Evolutionary conservation across 495 filamentous ascomycete genomes (phyloP).

Genomic region (Polyplosphaeria fusca): DNA sequence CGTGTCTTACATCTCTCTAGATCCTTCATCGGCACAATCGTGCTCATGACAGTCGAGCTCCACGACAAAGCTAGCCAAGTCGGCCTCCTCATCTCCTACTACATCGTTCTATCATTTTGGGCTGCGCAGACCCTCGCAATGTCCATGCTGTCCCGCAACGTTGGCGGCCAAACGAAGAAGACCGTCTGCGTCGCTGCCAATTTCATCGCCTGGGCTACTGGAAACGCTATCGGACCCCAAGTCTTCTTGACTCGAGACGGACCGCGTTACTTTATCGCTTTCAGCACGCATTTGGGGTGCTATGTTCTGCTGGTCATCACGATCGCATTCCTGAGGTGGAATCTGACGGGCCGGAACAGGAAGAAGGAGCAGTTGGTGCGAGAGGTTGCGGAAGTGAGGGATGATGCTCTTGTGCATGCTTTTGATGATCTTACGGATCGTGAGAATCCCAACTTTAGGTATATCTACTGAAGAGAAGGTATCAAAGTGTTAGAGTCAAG

Average conservation of each 20-base stretch:
- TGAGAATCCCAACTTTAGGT: slow-evolving; percentile 55
- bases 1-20: slow-evolving; percentile 27
- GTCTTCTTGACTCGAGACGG: slow-evolving; percentile 52
- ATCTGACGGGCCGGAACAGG: slow-evolving; percentile 48
- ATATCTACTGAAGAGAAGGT: slow-evolving; percentile 43
- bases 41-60: slow-evolving; percentile 52
- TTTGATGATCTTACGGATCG: slow-evolving; percentile 62
- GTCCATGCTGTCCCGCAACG: slow-evolving; percentile 56
- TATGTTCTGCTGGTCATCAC: slow-evolving; percentile 50
- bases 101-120: slow-evolving; percentile 58
- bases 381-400: slow-evolving; percentile 45
- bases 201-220: slow-evolving; percentile 47
- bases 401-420: slow-evolving; percentile 48
- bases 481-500: too few species aligned
- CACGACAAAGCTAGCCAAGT: slow-evolving; percentile 46
- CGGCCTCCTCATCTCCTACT: slow-evolving; percentile 57
- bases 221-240: slow-evolving; percentile 42
- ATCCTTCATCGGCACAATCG: slow-evolving; percentile 55
- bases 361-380: slow-evolving; percentile 47
- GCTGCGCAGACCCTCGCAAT: slow-evolving; percentile 57
- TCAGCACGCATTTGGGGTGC: slow-evolving; percentile 54
- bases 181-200: slow-evolving; percentile 59
- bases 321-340: slow-evolving; percentile 48
- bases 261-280: slow-evolving; percentile 54
- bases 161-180: slow-evolving; percentile 62